Evolutionary conservation across 345 rosid species (phyloP), one percentile per base, ranked within the genome.

Genomic region (Ricinus communis): DNA sequence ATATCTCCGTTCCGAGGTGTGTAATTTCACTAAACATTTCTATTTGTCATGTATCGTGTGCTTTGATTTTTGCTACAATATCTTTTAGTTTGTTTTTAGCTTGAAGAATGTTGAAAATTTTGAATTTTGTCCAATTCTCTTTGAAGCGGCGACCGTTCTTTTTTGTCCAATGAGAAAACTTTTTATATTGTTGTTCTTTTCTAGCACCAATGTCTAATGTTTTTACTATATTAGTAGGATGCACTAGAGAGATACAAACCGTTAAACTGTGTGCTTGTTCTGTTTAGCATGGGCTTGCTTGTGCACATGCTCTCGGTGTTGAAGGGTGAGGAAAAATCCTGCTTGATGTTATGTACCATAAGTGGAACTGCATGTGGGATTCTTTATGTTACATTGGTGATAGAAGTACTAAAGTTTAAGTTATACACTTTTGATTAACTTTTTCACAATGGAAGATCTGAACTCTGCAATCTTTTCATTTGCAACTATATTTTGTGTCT

Each of bases 1-100:
- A 0, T 95, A 95, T 84, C 82, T 95, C 70, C 96, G 93, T 36
- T 90, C 97, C 45, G 99, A 95, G 99, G 99, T 94, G 68, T 19
- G 49, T 49, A 40, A 52, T 36, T 51, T 67, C 58, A 7, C 30
- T n/a, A 49, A 33, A 13, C 7, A 3, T 25, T 14, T 18, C 49
- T 9, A 46, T 59, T 59, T 1, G 14, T 19, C 45, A 15, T 27
- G n/a, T n/a, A 25, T 59, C 47, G 22, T 33, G 36, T 30, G 71
- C 21, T 52, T 33, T 25, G 36, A 43, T 10, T 18, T 30, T 38
- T 22, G 22, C 46, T 6, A 55, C 0, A 15, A 21, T 45, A 18
- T 22, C 30, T 2, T 55, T 21, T 43, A 15, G 55, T 10, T 54
- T 11, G 50, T 50, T 51, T 5, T 61, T 36, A 14, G 62, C 18